Evolutionary conservation across 176 grass and related monocot genomes (phyloP).

Genomic region (Rhipidocladum racemiflorum): DNA sequence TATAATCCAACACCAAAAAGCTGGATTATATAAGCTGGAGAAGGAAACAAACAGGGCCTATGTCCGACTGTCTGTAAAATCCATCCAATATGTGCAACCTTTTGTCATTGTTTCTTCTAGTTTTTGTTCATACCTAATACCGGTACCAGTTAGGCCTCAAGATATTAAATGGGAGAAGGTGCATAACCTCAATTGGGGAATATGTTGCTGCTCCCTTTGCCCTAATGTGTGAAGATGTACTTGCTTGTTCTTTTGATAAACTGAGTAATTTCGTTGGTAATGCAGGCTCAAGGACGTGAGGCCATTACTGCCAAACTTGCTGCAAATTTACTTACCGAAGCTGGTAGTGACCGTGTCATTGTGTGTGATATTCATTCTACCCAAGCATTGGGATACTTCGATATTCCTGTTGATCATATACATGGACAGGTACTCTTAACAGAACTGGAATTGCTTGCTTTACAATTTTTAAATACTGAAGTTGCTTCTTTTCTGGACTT

Average conservation of each 20-base stretch:
- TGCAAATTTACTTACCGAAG: conserved; percentile 95
- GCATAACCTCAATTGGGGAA: background rate
- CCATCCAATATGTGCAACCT: background rate
- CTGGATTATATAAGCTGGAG: no score
- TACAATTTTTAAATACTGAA: background rate
- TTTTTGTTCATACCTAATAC: background rate
- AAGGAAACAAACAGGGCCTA: no score
- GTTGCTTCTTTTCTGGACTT: background rate
- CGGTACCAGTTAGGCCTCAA: background rate
- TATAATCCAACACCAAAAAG: no score
- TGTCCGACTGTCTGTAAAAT: background rate
- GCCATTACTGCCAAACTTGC: conserved; percentile 88
- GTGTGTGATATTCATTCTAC: conserved; percentile 96
- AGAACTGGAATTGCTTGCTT: background rate
- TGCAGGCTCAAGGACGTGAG: conserved; percentile 90
- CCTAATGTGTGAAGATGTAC: background rate
- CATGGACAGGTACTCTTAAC: conserved; percentile 68
- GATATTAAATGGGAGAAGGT: background rate
- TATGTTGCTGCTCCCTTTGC: background rate
- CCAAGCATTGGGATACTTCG: conserved; percentile 97
- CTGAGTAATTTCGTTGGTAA: conserved; percentile 6
- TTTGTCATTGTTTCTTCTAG: background rate
- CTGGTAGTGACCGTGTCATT: conserved; percentile 84
- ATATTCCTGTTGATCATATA: conserved; percentile 96
- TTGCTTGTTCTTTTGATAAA: background rate